Conservation (phyloP, 129 eudicot genomes). For the Oenanthe sinensis region DNA sequence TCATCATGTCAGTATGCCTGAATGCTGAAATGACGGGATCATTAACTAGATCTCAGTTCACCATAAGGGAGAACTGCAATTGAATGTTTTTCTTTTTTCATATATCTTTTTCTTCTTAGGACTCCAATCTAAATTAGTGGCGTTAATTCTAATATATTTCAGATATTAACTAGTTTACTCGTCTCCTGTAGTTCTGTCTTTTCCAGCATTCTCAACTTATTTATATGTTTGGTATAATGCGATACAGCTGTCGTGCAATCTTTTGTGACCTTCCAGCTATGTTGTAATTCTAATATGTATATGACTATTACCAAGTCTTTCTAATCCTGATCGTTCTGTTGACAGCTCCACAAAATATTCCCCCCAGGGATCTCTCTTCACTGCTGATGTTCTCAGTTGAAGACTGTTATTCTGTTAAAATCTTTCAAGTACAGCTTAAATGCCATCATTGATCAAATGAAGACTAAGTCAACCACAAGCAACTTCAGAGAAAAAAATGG, state of each 20-base stretch:
- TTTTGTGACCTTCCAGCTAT: neutral
- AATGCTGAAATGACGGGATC: neutral
- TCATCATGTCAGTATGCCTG: neutral
- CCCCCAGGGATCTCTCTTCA: slow-evolving; percentile 18
- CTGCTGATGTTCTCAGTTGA: slow-evolving; percentile 31
- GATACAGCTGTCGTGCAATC: neutral
- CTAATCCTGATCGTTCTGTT: neutral
- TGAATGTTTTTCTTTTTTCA: neutral
- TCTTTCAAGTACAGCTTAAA: slow-evolving; percentile 39
- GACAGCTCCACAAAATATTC: neutral
- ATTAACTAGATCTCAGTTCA: neutral
- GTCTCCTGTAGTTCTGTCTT: no score
- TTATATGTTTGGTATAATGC: neutral
- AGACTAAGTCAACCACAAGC: slow-evolving; percentile 60
- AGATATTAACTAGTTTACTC: no score
- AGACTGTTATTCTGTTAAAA: slow-evolving; percentile 14
- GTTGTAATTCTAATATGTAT: neutral
- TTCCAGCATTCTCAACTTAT: no score
- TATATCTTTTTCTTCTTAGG: no score
- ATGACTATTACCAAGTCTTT: neutral
- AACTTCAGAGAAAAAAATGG: slow-evolving; percentile 50
- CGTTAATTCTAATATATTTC: no score
- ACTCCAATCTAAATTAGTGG: neutral
- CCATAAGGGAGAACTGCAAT: neutral
- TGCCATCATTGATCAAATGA: slow-evolving; percentile 89